Evolutionary conservation across 768 basidiomycete genomes (phyloP).

Genomic region (Boletus vermiculosoides): DNA sequence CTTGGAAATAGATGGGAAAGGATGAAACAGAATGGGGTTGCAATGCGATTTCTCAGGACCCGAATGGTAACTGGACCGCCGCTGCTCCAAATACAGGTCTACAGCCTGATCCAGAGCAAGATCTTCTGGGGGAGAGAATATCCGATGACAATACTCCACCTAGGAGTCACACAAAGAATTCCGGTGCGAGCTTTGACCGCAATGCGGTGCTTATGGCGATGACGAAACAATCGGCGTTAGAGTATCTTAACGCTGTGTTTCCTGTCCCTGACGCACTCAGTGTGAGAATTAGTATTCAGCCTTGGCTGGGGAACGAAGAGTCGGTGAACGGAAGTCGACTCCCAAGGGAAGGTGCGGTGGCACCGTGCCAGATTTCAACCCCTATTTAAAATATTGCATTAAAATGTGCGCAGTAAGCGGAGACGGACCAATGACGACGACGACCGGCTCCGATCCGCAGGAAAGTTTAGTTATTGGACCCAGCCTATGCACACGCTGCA

Average conservation of each 20-base stretch:
- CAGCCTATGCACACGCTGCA: not conserved
- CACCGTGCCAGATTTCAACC: not conserved
- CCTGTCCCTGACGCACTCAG: not conserved
- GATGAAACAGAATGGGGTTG: not conserved
- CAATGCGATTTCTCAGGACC: slow-evolving; percentile 1
- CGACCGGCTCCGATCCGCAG: slow-evolving; percentile 9
- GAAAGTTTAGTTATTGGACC: slow-evolving; percentile 8
- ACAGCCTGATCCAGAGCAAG: not conserved
- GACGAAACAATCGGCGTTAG: not conserved
- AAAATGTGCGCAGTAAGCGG: not conserved
- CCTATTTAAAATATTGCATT: not conserved
- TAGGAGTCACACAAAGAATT: not conserved
- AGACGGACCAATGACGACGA: not conserved
- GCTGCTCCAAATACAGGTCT: not conserved
- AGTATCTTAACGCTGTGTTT: slow-evolving; percentile 5
- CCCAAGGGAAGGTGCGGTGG: not conserved
- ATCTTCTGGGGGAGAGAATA: slow-evolving; percentile 1
- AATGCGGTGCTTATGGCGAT: not conserved
- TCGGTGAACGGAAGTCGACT: slow-evolving; percentile 3
- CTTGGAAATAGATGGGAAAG: slow-evolving; percentile 2
- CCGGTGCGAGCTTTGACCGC: slow-evolving; percentile 3
- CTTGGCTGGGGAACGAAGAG: not conserved
- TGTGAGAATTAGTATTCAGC: slow-evolving; percentile 4
- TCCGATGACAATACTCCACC: not conserved
- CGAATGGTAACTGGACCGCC: not conserved